Evolutionary conservation across 257 asterid species (phyloP), one percentile per base, ranked within the genome.

Genomic region (Solanum lycopersicoides): DNA sequence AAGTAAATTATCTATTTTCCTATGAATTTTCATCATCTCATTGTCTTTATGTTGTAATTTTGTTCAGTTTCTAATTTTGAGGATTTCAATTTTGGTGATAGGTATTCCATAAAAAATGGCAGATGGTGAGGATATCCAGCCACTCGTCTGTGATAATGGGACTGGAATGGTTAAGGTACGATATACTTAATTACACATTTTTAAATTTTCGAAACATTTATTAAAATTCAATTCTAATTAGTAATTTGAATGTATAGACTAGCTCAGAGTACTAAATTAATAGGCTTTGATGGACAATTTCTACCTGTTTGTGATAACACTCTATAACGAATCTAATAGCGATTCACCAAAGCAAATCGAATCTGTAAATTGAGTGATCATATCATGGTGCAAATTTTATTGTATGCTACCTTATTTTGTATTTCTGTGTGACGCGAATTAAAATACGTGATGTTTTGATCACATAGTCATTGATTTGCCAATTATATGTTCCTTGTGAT

Each of bases 81-180:
- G 65, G 39, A 9, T 84, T 41, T 39, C n/a, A 30, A 44, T 65
- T 66, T 65, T 66, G 41, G 14, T 66, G 4, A n/a, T 84, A 59
- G 74, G 65, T 69, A 15, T 35, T 84, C 16, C 6, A 65, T 9
- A 28, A 69, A 84, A 84, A 59, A 84, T 65, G 87, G 87, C 87
- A 66, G 87, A 84, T 63, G 87, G 87, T 84, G 87, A 84, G 41
- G 87, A 84, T 84, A 66, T 84, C 20, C 87, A 84, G 80, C 87
- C 87, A 84, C 87, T 84, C 18, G 87, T 84, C 59, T 84, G 87
- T 84, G 87, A 84, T 84, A 84, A 84, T 84, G 87, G 87, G 1
- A 84, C 87, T 66, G 87, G 87, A 84, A 84, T 84, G 87, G 87
- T 65, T 44, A 84, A 84, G 87, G 87, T 84, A 65, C 21, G 13